Percentiles rank a stretch among this genome's conserved stretches.
phyloP scores from a whole-genome alignment of 1,284 basidiomycete genomes.

The Jaminaea rosea region DNA sequence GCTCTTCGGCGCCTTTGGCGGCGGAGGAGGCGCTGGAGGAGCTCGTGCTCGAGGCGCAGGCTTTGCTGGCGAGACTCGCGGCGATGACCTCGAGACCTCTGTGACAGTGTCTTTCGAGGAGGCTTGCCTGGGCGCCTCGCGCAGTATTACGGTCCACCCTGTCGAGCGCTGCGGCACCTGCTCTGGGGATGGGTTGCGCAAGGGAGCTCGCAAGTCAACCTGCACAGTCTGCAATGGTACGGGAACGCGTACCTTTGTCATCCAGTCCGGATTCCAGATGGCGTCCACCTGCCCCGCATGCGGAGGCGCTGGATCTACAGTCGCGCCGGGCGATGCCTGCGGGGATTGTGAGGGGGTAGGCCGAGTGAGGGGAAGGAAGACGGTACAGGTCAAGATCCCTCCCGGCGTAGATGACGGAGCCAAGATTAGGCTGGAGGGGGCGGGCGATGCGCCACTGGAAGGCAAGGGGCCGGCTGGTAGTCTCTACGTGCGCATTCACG shows the following conservation, averaged over 20 bases:
- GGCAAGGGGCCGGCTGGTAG: constrained; percentile 65
- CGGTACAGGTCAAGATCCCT: constrained; percentile 68
- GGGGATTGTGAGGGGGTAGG: constrained; percentile 75
- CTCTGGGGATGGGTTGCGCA: constrained; percentile 74
- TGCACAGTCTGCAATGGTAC: constrained; percentile 77
- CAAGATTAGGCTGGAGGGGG: constrained; percentile 72
- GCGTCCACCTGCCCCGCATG: constrained; percentile 80
- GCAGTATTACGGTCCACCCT: constrained; percentile 68
- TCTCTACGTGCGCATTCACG: constrained; percentile 76
- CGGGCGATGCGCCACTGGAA: constrained; percentile 75
- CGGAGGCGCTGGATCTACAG: constrained; percentile 69
- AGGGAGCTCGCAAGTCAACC: constrained; percentile 71
- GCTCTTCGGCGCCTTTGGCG: constrained; percentile 65
- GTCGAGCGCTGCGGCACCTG: constrained; percentile 78
- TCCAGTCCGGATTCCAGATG: constrained; percentile 95
- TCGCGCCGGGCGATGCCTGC: constrained; percentile 73
- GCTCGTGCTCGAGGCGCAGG: constrained; percentile 27
- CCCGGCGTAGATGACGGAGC: constrained; percentile 92
- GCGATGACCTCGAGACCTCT: constrained; percentile 74
- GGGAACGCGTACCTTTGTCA: constrained; percentile 79
- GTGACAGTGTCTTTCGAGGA: constrained; percentile 75
- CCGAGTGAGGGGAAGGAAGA: constrained; percentile 69
- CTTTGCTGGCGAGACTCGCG: constrained; percentile 55
- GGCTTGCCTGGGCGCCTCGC: constrained; percentile 78
- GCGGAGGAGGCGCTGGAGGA: constrained; percentile 48